phyloP scores from a whole-genome alignment of 345 rosid genomes.

The Arabidopsis suecica region DNA sequence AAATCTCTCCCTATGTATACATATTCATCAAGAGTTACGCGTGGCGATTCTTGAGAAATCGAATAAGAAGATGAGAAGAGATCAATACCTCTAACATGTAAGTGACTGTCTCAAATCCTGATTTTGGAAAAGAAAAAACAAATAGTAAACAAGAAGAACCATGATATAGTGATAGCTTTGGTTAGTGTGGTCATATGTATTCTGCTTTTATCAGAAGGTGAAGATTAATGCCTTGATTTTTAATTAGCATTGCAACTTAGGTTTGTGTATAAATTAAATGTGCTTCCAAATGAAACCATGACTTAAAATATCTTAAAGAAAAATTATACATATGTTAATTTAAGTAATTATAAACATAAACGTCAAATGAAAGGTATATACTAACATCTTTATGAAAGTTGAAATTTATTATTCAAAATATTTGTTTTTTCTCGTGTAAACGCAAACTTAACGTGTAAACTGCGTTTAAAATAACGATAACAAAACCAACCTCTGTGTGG shows the following conservation, averaged over 20 bases:
- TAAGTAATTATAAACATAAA: background rate
- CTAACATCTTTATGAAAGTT: background rate
- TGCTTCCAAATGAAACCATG: too few species aligned
- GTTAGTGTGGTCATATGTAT: background rate
- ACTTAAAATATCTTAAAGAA: too few species aligned
- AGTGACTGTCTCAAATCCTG: conserved; percentile 97
- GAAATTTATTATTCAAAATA: background rate
- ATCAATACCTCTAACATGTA: conserved; percentile 86
- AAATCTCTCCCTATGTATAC: conserved; percentile 58
- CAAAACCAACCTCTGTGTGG: conserved; percentile 77
- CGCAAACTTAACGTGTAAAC: conserved; percentile 10
- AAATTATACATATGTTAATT: too few species aligned
- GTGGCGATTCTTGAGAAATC: background rate
- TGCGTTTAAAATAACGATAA: background rate
- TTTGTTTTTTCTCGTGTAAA: background rate
- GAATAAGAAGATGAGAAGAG: conserved; percentile 12
- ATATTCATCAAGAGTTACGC: background rate
- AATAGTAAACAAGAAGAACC: background rate
- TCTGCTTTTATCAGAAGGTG: background rate
- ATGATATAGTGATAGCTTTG: background rate
- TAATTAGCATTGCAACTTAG: background rate
- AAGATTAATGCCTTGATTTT: background rate
- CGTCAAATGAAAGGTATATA: background rate
- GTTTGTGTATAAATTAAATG: background rate
- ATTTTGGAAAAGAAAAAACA: conserved; percentile 13